phyloP scores from a whole-genome alignment of 805 yeast genomes.

The Kurtzmaniella cleridarum region DNA sequence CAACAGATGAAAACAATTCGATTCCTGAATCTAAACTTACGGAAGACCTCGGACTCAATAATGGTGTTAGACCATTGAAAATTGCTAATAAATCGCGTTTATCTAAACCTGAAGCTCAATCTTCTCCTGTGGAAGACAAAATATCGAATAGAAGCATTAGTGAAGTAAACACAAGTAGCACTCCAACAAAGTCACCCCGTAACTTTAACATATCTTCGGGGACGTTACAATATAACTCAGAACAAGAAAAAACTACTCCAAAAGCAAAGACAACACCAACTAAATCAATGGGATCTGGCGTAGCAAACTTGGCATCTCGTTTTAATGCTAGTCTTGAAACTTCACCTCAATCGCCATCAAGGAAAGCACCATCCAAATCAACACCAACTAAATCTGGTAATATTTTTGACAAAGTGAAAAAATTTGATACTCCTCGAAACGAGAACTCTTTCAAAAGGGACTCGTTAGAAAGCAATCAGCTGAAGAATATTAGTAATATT shows the following conservation, averaged over 20 bases:
- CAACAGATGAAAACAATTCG: constrained; percentile 7
- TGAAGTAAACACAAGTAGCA: constrained; percentile 1
- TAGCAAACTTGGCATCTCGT: constrained; percentile 22
- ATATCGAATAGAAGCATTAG: background rate
- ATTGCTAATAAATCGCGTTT: constrained; percentile 51
- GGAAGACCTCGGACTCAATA: constrained; percentile 18
- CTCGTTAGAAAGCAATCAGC: too few relatives aligned
- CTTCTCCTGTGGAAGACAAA: background rate
- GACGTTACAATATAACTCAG: background rate
- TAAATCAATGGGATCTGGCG: constrained; percentile 11
- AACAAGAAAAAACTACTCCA: background rate
- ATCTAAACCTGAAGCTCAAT: constrained; percentile 1
- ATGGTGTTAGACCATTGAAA: constrained; percentile 62
- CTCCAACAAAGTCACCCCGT: background rate
- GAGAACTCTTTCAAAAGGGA: constrained; percentile 1
- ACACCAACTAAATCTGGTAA: constrained; percentile 15
- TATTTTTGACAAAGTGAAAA: constrained; percentile 32
- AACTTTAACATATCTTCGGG: background rate
- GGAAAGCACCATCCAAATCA: constrained; percentile 12
- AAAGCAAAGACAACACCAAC: constrained; percentile 4
- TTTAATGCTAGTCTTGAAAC: constrained; percentile 15
- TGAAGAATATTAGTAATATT: too few relatives aligned
- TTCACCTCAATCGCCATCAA: constrained; percentile 8
- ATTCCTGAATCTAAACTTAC: background rate
- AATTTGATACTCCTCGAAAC: constrained; percentile 26